Conservation (phyloP, 2,329 filamentous ascomycete genomes). For the Apiospora phragmitis region DNA sequence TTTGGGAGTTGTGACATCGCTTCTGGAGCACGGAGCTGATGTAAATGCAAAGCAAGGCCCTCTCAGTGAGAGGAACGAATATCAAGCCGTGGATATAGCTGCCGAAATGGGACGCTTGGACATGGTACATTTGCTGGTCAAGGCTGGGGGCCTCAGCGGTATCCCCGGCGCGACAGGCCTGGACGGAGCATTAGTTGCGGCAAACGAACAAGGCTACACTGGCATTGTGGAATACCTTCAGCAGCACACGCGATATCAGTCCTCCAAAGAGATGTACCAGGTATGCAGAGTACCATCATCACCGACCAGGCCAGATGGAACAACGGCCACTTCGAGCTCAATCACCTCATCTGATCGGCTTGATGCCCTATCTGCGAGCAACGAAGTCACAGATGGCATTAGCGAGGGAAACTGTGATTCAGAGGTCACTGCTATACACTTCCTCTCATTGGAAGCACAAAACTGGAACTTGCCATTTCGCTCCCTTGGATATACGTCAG, state of each 20-base stretch:
- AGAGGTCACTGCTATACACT: background rate
- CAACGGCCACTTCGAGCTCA: background rate
- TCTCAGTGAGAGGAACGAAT: too few relatives aligned
- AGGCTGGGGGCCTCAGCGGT: background rate
- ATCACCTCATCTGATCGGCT: background rate
- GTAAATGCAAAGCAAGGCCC: background rate
- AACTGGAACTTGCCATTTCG: conserved; percentile 29
- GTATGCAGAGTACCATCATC: background rate
- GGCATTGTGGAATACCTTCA: background rate
- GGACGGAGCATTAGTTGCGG: background rate
- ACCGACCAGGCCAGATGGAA: background rate
- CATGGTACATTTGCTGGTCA: background rate
- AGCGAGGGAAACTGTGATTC: background rate
- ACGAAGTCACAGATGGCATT: background rate
- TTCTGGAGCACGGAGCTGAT: background rate
- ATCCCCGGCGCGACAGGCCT: background rate
- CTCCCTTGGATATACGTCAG: conserved; percentile 26
- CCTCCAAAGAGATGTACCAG: background rate
- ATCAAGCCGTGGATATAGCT: background rate
- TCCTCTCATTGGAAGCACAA: conserved; percentile 16
- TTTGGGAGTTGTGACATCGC: background rate
- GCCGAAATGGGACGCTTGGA: background rate
- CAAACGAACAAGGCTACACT: background rate
- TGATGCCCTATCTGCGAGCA: background rate
- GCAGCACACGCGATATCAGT: background rate